Base-by-base conservation (phyloP, 1,284 basidiomycete genomes). In the Agroathelia rolfsii region DNA sequence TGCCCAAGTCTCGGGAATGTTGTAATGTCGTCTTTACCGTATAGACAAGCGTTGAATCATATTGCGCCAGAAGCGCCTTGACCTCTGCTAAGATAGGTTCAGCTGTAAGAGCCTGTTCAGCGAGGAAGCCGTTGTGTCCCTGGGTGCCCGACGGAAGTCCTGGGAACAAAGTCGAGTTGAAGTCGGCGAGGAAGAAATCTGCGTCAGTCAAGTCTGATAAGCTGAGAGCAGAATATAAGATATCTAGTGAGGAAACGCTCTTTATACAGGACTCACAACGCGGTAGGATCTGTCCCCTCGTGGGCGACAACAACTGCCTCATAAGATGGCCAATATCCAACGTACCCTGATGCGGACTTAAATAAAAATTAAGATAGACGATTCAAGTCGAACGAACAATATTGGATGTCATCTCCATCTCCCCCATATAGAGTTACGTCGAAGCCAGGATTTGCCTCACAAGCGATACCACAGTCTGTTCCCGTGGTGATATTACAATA, bases 401-500 rank as follows among this genome's bases (percentile, higher is more conserved):
- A 57, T 39, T 62, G 58, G 13, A 53, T 39, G 3, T 38, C 45
- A 30, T 56, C 37, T 15, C 58, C 58, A 39, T 61, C 55, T 5
- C 59, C 62, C 15, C 58, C 63, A 12, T 50, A 46, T 25, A 64
- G 47, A 14, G 56, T 50, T 4, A 56, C 46, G 28, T 51, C 32
- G 28, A 66, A 62, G 7, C 45, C 53, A 5, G 55, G 55, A 24
- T 56, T 39, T 8, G 57, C 58, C 20, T 46, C 32, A 33, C 59
- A 61, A 35, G 4, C 6, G 37, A 32, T 32, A 30, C 38, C 39
- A 20, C 41, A 43, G 15, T 29, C 49, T 11, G 40, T 38, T n/a
- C n/a, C n/a, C n/a, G n/a, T n/a, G n/a, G n/a, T n/a, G 3, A 54
- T 50, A 8, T 48, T 29, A 36, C 64, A 66, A 44, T 64, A 64